A percentile compares a stretch with the other conserved stretches of the same genome.
Conservation (phyloP, 1,284 basidiomycete species). For the Ceratobasidium sp. region DNA sequence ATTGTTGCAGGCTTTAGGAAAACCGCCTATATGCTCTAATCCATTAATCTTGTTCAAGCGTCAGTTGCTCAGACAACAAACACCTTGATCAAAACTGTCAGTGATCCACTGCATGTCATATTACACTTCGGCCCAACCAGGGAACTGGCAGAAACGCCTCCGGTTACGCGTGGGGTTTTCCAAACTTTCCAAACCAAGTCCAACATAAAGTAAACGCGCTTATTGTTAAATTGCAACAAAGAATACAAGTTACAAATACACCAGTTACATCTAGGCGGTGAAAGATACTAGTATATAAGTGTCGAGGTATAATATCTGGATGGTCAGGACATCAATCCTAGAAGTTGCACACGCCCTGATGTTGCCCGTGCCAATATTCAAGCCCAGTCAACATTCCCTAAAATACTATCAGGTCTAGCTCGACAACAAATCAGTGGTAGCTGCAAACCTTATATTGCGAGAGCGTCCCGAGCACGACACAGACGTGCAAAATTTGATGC, state of each 20-base stretch:
- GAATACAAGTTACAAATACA: background rate
- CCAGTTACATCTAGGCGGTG: background rate
- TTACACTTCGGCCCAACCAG: too few species aligned
- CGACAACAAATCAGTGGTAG: background rate
- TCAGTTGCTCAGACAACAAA: too few species aligned
- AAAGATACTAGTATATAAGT: conserved; percentile 9
- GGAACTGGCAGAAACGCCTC: too few species aligned
- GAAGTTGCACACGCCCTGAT: conserved; percentile 26
- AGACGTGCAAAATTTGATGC: conserved; percentile 89
- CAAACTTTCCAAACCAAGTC: too few species aligned
- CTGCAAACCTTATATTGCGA: conserved; percentile 69
- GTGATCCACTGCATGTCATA: too few species aligned
- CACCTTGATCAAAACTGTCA: too few species aligned
- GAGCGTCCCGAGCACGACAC: conserved; percentile 82
- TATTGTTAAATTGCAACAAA: background rate
- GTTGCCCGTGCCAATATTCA: conserved; percentile 45
- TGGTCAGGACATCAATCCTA: conserved; percentile 11
- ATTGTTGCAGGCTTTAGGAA: too few species aligned
- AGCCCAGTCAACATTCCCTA: conserved; percentile 35
- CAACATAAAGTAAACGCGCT: background rate
- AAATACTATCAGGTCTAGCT: conserved; percentile 8
- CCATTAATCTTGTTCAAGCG: too few species aligned
- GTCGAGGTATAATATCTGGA: conserved; percentile 4
- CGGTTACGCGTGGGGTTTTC: too few species aligned
- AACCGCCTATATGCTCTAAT: too few species aligned